Evolutionary conservation across 1,284 basidiomycete genomes (phyloP).

Genomic region (Sporisorium sorghi): DNA sequence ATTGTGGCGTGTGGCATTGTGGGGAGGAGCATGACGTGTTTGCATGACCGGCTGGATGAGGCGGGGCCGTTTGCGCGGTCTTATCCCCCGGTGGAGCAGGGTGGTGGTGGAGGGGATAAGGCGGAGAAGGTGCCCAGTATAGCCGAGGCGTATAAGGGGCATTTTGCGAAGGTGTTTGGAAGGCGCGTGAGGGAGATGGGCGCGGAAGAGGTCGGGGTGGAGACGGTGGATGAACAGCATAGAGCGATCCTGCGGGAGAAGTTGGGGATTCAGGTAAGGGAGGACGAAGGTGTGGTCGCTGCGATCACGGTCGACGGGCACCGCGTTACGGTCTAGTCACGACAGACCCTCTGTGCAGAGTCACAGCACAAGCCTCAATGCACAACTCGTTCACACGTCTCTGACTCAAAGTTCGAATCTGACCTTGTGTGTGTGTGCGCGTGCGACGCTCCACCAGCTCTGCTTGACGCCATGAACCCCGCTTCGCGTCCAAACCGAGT

Average conservation of each 20-base stretch:
- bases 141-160: slow-evolving; percentile 11
- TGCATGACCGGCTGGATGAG: slow-evolving; percentile 48
- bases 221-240: neutral
- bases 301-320: slow-evolving; percentile 22
- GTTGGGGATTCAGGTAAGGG: neutral
- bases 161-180: slow-evolving; percentile 34
- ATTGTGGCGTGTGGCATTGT: slow-evolving; percentile 91
- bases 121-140: slow-evolving; percentile 14
- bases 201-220: slow-evolving; percentile 23
- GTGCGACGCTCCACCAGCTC: too few relatives aligned
- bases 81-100: neutral
- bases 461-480: too few relatives aligned
- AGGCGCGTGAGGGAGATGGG: slow-evolving; percentile 7
- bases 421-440: too few relatives aligned
- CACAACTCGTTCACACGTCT: neutral
- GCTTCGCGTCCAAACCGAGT: too few relatives aligned
- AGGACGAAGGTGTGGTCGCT: slow-evolving; percentile 11
- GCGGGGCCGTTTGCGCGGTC: slow-evolving; percentile 17
- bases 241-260: neutral
- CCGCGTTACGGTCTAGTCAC: neutral
- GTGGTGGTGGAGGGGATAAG: neutral
- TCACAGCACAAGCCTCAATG: neutral
- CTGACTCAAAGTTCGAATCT: too few relatives aligned
- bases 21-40: slow-evolving; percentile 79
- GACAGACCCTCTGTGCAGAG: too few relatives aligned